phyloP scores from a whole-genome alignment of 2,329 filamentous ascomycete genomes.

The Calonectria pseudoturangicola region DNA sequence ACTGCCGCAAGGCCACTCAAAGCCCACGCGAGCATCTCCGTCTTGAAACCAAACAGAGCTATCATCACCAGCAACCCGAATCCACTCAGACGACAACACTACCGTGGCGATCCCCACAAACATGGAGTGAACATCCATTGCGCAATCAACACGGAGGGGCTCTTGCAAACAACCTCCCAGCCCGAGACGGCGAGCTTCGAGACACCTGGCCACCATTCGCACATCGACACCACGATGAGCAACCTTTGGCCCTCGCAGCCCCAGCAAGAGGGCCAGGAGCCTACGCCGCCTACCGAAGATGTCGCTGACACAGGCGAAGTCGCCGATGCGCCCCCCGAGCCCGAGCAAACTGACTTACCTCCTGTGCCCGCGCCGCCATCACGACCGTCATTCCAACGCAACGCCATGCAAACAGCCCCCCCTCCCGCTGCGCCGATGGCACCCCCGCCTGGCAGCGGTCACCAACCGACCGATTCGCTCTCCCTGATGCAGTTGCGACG shows the following conservation, averaged over 20 bases:
- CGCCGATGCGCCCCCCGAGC: conserved; percentile 57
- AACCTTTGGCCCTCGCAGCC: conserved; percentile 64
- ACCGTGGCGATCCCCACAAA: conserved; percentile 39
- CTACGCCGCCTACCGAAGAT: conserved; percentile 58
- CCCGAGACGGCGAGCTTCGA: conserved; percentile 38
- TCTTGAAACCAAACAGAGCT: conserved; percentile 21
- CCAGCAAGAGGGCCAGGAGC: conserved; percentile 57
- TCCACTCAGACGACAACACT: conserved; percentile 29
- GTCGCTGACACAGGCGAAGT: conserved; percentile 65
- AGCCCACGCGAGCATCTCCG: conserved; percentile 38
- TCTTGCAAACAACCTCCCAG: conserved; percentile 44
- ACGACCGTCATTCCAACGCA: conserved; percentile 55
- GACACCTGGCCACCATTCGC: conserved; percentile 17
- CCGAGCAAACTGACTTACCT: conserved; percentile 61
- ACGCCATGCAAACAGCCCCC: conserved; percentile 51
- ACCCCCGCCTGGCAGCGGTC: conserved; percentile 52
- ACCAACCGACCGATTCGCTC: conserved; percentile 78
- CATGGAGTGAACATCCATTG: conserved; percentile 42
- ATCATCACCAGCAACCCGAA: conserved; percentile 8
- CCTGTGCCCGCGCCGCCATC: conserved; percentile 57
- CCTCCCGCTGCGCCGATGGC: conserved; percentile 55
- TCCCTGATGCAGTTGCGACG: conserved; percentile 84
- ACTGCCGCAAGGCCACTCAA: conserved; percentile 41
- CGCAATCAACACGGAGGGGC: conserved; percentile 51
- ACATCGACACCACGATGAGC: conserved; percentile 63